Base-by-base conservation (phyloP, 805 yeast genomes). In the Lipomyces yamanashiensis region DNA sequence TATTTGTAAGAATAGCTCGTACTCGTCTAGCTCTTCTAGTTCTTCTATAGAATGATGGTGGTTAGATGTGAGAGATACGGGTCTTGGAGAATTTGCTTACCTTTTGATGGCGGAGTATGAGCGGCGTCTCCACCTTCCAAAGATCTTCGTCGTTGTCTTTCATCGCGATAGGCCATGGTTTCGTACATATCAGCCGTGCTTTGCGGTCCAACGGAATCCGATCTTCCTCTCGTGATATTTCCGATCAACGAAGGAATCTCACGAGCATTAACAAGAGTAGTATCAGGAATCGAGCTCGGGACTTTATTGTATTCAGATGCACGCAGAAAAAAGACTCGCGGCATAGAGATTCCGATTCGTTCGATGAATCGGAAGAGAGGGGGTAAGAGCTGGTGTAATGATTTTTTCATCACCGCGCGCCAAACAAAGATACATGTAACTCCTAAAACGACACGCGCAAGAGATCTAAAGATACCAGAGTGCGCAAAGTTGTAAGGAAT, bases 331-430 rank as follows among this genome's bases (percentile, higher is more conserved):
- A 65, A 75, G 52, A 72, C 76, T 36, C 82, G 73, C 3, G 82
- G 82, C 71, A 77, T 71, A 12, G 73, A 67, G 12, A 79, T 53
- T 6, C 81, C 81, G n/a, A 73, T 55, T 59, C 76, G 55, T 50
- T 74, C 74, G 40, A 77, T 59, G 34, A 68, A 49, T 36, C 80
- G 79, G 76, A 85, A 87, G 13, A 87, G 69, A 0, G 91, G 90
- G 7, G 87, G 85, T 50, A 90, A 78, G 10, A 84, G 59, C 17
- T 79, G 76, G 71, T 84, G 82, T 1, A 90, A 77, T 1, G 86
- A 66, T n/a, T 88, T 87, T 74, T 91, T 92, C 63, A 92, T 82
- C 2, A 85, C 53, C 0, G 83, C 76, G 67, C 92, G 88, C 98
- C 98, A 93, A 2, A 81, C 59, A 0, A 85, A 82, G 36, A 93